phyloP scores from a whole-genome alignment of 2,329 filamentous ascomycete genomes.

The Cladosporium sp. region DNA sequence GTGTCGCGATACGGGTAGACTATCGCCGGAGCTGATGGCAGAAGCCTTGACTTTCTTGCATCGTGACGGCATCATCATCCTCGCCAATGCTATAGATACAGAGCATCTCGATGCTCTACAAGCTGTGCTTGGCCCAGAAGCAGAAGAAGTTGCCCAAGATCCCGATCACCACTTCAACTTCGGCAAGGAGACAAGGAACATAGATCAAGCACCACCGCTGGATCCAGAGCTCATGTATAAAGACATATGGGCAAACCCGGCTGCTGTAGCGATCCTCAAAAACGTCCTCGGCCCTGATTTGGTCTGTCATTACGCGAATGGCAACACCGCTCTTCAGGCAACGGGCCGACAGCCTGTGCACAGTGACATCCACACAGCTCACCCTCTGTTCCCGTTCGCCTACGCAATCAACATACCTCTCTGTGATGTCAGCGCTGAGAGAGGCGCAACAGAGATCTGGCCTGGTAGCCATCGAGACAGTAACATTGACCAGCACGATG shows the following conservation, averaged over 20 bases:
- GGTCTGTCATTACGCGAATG: conserved; percentile 53
- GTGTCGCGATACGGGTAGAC: not conserved
- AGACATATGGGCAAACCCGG: conserved; percentile 43
- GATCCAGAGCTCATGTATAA: conserved; percentile 40
- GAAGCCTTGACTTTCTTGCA: conserved; percentile 20
- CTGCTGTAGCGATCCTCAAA: not conserved
- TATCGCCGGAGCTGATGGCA: conserved; percentile 16
- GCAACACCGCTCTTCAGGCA: conserved; percentile 52
- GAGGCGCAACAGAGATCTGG: conserved; percentile 59
- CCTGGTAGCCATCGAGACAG: conserved; percentile 48
- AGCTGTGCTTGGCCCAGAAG: conserved; percentile 26
- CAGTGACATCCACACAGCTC: conserved; percentile 56
- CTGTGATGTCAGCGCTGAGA: conserved; percentile 47
- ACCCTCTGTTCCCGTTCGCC: conserved; percentile 53
- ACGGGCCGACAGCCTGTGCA: conserved; percentile 52
- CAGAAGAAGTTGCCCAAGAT: conserved; percentile 29
- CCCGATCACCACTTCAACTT: conserved; percentile 30
- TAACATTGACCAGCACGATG: conserved; percentile 42
- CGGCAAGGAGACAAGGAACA: conserved; percentile 29
- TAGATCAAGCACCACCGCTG: conserved; percentile 39
- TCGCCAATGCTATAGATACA: not conserved
- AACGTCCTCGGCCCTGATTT: not conserved
- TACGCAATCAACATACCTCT: conserved; percentile 54
- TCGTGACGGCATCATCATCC: conserved; percentile 14
- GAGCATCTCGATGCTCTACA: conserved; percentile 28